Evolutionary conservation across 163 green algal genomes (phyloP), one percentile per base, ranked within the genome.

Genomic region (Scenedesmus sp.): DNA sequence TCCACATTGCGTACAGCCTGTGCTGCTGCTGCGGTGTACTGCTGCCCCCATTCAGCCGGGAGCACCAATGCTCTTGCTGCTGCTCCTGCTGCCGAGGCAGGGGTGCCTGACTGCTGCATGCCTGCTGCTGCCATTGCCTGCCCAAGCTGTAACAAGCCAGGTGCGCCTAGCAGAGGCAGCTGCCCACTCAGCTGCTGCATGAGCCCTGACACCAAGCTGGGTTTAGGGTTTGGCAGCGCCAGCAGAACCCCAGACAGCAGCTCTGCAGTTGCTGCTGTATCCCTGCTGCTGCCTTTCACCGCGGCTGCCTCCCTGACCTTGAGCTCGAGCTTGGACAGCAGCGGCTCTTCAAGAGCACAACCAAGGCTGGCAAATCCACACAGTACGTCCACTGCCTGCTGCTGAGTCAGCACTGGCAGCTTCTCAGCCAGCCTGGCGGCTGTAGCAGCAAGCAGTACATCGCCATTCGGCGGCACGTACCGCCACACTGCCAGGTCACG

Each of bases 361-460:
- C 85, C 85, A 73, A 90, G 70, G 13, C 53, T 30, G 30, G 85
- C 85, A 79, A 90, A 90, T 12, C n/a, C 49, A 42, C 85, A 84
- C 85, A 90, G 61, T 40, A 84, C 70, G 33, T 90, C 85, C 15
- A 56, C 46, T 40, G 61, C 51, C 46, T 84, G 65, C 35, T 44
- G 20, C 65, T 84, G 65, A 83, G 18, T 85, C 46, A 90, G 85
- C 72, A 90, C 72, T n/a, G 85, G 72, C 33, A 90, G 85, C 85
- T 90, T 90, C 33, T 90, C 85, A 20, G 72, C 85, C 20, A 90
- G 46, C 30, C 85, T 70, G 46, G 85, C 49, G 26, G 72, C 85
- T 76, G 85, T 46, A 76, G 85, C 70, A 56, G 85, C 70, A 15
- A 90, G 85, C 85, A 90, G 85, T 56, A 90, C 70, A 56, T 53